These are phyloP conservation scores for Wickerhamomyces canadensis DNA, from an alignment of 805 yeast genomes.

Conservation along the genomic window DNA sequence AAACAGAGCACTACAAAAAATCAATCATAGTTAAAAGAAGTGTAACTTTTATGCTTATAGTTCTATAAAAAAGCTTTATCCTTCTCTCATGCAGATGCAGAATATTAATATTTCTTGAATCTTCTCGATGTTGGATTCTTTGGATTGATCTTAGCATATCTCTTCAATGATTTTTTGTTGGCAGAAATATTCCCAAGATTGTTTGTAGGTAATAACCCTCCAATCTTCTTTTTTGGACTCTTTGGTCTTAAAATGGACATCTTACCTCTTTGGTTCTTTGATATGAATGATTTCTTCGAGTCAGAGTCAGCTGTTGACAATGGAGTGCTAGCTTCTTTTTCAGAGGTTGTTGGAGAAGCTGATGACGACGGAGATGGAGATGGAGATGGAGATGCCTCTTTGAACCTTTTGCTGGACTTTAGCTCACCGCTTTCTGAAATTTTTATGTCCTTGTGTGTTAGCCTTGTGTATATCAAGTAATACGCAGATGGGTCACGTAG, in stretches of 20 bases:
- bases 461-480: constrained; percentile 76
- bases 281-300: neutral
- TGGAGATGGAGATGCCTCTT: neutral
- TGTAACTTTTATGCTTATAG: too few species aligned
- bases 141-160: constrained; percentile 16
- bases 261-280: neutral
- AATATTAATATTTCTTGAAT: constrained; percentile 16
- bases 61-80: too few species aligned
- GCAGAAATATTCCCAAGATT: constrained; percentile 17
- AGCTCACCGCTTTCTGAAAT: too few species aligned
- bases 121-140: constrained; percentile 12
- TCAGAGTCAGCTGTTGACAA: neutral
- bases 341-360: too few species aligned
- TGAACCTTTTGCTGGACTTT: neutral
- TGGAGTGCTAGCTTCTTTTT: neutral
- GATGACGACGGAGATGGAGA: neutral
- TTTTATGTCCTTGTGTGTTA: constrained; percentile 49
- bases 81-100: neutral
- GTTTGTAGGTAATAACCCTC: constrained; percentile 19
- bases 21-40: too few species aligned
- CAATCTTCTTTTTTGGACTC: constrained; percentile 2
- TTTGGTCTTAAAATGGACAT: neutral
- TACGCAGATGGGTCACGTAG: constrained; percentile 85
- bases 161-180: constrained; percentile 12
- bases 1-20: too few species aligned